Percentiles rank a stretch among this genome's conserved stretches.
Conservation (phyloP, 164 flowering plant genomes). For the Pachysandra terminalis region DNA sequence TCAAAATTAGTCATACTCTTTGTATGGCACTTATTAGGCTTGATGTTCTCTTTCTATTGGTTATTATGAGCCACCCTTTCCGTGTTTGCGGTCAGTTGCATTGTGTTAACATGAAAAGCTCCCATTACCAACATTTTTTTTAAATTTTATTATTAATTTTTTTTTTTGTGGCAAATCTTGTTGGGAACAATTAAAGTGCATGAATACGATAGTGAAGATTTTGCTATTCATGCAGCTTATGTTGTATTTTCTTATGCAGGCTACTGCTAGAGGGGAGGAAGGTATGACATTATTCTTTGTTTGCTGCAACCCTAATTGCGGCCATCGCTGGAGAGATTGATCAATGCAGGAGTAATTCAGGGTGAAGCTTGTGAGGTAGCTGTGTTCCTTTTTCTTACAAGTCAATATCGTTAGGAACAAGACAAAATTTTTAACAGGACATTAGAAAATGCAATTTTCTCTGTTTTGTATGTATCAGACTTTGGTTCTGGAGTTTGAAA, state of each 20-base stretch:
- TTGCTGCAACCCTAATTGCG: constrained; percentile 90
- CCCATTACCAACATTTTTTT: too few species aligned
- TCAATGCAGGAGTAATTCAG: background rate
- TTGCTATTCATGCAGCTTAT: background rate
- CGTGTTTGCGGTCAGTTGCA: background rate
- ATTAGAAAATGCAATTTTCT: too few species aligned
- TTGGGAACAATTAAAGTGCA: background rate
- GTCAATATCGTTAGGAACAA: too few species aligned
- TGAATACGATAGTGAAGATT: background rate
- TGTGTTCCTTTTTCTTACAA: too few species aligned
- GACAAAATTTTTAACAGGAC: too few species aligned
- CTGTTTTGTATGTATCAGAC: too few species aligned
- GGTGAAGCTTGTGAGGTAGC: background rate
- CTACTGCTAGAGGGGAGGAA: constrained; percentile 86
- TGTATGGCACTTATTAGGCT: too few species aligned
- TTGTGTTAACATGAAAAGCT: too few species aligned
- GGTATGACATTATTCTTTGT: constrained; percentile 91
- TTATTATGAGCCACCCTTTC: background rate
- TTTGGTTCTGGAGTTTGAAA: too few species aligned
- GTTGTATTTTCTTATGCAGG: constrained; percentile 42
- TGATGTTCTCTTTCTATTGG: background rate
- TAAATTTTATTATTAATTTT: too few species aligned
- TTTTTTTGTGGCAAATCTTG: too few species aligned
- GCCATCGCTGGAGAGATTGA: constrained; percentile 84
- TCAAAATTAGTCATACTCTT: too few species aligned